Conservation (phyloP, 192 early-diverging fungal genomes). For the Backusella psychrophila region DNA sequence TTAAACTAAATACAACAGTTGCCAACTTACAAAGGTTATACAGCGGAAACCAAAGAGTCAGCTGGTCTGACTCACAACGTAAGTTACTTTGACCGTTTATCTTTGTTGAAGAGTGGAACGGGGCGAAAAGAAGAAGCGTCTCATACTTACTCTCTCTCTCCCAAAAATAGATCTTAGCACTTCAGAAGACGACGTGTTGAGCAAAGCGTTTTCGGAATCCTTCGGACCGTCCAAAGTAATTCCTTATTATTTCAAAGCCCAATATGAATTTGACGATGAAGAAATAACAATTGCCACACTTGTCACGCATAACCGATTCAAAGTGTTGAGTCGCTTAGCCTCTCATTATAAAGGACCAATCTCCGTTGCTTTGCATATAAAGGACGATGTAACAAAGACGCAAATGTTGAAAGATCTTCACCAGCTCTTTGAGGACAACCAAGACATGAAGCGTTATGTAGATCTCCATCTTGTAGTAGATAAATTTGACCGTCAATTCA, state of each 20-base stretch:
- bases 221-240: conserved; percentile 55
- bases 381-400: conserved; percentile 48
- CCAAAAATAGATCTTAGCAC: neutral
- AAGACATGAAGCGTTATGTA: conserved; percentile 46
- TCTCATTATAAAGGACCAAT: conserved; percentile 54
- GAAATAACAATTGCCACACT: conserved; percentile 56
- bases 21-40: neutral
- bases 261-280: conserved; percentile 39
- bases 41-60: neutral
- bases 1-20: neutral
- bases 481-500: conserved; percentile 60
- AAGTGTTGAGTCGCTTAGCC: conserved; percentile 43
- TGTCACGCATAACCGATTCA: conserved; percentile 49
- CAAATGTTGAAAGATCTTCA: conserved; percentile 45
- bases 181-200: conserved; percentile 48
- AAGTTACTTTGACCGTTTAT: neutral
- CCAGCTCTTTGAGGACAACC: conserved; percentile 42
- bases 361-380: conserved; percentile 57
- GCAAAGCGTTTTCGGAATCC: conserved; percentile 52
- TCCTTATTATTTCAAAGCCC: conserved; percentile 47
- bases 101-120: neutral
- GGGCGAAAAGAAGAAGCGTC: neutral
- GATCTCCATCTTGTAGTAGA: conserved; percentile 61
- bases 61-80: conserved; percentile 1
- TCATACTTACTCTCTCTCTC: neutral